Conservation (phyloP, 2,329 filamentous ascomycete genomes). For the Botryosphaeria dothidea region DNA sequence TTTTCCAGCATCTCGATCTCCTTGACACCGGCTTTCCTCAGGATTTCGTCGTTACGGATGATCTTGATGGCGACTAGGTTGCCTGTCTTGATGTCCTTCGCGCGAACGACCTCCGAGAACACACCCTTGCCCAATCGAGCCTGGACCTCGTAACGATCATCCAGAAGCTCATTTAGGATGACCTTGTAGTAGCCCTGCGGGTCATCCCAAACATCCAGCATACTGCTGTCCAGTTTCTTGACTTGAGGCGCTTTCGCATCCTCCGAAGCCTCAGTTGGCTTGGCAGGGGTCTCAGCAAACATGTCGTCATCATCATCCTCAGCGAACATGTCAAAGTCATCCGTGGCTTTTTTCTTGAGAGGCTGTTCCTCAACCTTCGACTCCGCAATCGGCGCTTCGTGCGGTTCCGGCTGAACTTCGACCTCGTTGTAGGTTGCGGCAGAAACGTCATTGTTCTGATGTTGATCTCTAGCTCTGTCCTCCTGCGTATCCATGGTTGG, state of each 20-base stretch:
- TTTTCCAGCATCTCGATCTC: conserved; percentile 93
- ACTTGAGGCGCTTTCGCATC: conserved; percentile 35
- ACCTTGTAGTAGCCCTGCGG: conserved; percentile 96
- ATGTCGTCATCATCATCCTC: conserved; percentile 73
- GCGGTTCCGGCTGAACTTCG: conserved; percentile 52
- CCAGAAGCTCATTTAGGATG: conserved; percentile 85
- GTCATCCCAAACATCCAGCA: conserved; percentile 73
- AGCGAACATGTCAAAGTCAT: conserved; percentile 65
- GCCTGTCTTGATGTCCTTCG: conserved; percentile 66
- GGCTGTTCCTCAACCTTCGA: conserved; percentile 32
- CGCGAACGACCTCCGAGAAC: conserved; percentile 94
- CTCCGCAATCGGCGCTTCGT: conserved; percentile 53
- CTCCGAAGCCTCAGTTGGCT: conserved; percentile 53
- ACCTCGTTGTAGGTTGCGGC: conserved; percentile 20
- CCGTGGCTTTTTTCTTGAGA: conserved; percentile 47
- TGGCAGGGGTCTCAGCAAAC: conserved; percentile 73
- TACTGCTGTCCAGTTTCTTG: conserved; percentile 67
- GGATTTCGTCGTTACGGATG: conserved; percentile 81
- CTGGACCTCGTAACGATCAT: conserved; percentile 85
- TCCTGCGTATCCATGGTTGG: conserved; percentile 86
- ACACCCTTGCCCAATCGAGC: conserved; percentile 88
- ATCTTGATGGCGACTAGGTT: conserved; percentile 94
- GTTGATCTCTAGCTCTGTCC: conserved; percentile 69
- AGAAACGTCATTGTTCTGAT: conserved; percentile 28
- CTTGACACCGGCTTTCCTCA: conserved; percentile 82